Conservation (phyloP, 139 green algal genomes). For the Diplosphaera chodatii region DNA sequence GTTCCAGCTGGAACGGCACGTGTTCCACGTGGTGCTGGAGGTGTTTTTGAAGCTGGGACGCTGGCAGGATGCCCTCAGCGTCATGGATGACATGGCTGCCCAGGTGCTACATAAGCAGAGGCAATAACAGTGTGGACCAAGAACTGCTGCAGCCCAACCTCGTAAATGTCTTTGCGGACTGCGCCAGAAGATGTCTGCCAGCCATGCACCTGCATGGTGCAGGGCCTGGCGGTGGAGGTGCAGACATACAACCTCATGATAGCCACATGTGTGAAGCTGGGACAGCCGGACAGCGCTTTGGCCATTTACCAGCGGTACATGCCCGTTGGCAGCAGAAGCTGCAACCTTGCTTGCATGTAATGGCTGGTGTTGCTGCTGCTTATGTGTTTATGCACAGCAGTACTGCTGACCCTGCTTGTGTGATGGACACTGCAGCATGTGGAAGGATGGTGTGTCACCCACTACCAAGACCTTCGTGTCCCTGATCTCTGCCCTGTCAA, state of each 20-base stretch:
- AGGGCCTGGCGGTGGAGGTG: constrained; percentile 31
- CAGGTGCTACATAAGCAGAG: constrained; percentile 15
- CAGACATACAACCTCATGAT: constrained; percentile 47
- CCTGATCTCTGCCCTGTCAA: constrained; percentile 62
- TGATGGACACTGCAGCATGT: constrained; percentile 23
- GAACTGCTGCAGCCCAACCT: too few relatives aligned
- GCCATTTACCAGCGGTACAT: constrained; percentile 29
- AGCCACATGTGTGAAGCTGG: constrained; percentile 41
- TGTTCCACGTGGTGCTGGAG: constrained; percentile 42
- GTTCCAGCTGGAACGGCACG: background rate
- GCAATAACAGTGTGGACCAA: too few relatives aligned
- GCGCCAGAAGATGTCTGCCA: too few relatives aligned
- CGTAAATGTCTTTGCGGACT: too few relatives aligned
- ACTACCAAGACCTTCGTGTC: constrained; percentile 69
- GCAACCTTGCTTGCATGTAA: too few relatives aligned
- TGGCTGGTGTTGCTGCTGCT: too few relatives aligned
- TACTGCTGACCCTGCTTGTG: too few relatives aligned
- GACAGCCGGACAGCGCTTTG: constrained; percentile 30
- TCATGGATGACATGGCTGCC: constrained; percentile 35
- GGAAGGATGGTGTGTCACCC: constrained; percentile 41
- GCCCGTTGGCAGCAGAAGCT: too few relatives aligned
- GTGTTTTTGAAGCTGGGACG: constrained; percentile 44
- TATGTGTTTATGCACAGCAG: too few relatives aligned
- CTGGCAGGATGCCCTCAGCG: constrained; percentile 38
- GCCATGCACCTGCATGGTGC: too few relatives aligned